phyloP scores from a whole-genome alignment of 257 asterid genomes.

The Solanum bukasovii region DNA sequence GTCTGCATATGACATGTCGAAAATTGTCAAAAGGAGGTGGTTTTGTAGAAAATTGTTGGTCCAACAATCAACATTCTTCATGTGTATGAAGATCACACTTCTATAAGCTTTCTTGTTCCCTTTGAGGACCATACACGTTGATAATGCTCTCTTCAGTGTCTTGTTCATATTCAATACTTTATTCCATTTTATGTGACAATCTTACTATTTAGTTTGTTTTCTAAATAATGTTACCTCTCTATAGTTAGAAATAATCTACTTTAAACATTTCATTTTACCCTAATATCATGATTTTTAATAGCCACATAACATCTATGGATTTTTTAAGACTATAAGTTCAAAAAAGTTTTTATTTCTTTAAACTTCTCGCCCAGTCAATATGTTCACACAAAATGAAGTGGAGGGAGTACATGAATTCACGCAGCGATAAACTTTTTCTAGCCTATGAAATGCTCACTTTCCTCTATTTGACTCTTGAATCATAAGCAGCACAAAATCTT shows the following conservation, averaged over 20 bases:
- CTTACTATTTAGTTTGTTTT: neutral
- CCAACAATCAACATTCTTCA: neutral
- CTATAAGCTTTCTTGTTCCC: neutral
- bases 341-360: neutral
- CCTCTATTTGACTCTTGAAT: neutral
- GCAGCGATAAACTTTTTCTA: neutral
- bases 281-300: neutral
- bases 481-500: neutral
- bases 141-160: neutral
- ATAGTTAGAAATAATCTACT: neutral
- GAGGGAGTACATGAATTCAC: neutral
- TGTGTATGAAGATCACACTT: neutral
- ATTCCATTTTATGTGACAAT: neutral
- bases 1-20: neutral
- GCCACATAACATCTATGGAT: neutral
- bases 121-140: neutral
- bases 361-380: neutral
- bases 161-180: neutral
- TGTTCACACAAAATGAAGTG: neutral
- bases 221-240: neutral
- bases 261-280: neutral
- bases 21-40: neutral
- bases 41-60: neutral
- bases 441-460: neutral
- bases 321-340: neutral